Conservation (phyloP, 176 grass and related monocot species). For the Rhynchospora breviuscula region DNA sequence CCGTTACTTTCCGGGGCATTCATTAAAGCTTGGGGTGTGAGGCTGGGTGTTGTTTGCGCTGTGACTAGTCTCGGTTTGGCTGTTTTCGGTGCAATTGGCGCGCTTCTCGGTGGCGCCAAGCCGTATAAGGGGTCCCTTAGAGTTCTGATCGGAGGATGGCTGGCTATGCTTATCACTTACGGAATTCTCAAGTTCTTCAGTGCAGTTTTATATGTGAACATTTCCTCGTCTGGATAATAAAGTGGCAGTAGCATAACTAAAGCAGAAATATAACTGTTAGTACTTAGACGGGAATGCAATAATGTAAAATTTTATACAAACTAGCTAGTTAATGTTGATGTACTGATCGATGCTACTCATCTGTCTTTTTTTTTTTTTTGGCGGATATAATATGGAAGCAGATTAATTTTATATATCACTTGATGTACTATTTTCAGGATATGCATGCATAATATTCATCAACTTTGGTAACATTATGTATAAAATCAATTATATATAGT, state of each 20-base stretch:
- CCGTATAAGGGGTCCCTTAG: conserved; percentile 34
- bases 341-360: neutral
- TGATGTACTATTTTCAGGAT: neutral
- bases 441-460: neutral
- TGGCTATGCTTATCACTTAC: conserved; percentile 79
- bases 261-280: neutral
- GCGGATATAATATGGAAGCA: neutral
- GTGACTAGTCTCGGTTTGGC: conserved; percentile 50
- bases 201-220: conserved; percentile 32
- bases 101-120: conserved; percentile 48
- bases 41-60: conserved; percentile 44
- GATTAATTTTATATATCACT: neutral
- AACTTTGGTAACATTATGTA: neutral
- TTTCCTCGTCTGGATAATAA: conserved; percentile 26
- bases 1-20: conserved; percentile 76
- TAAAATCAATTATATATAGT: neutral
- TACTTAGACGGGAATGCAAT: neutral
- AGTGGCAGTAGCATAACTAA: neutral
- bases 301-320: neutral
- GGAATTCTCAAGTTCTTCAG: conserved; percentile 58
- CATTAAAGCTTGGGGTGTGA: conserved; percentile 21
- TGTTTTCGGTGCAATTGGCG: conserved; percentile 54
- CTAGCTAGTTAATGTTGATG: neutral
- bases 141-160: conserved; percentile 71
- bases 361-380: neutral